Evolutionary conservation across 2,329 filamentous ascomycete species (phyloP).

Genomic region (Monosporascus sp.): DNA sequence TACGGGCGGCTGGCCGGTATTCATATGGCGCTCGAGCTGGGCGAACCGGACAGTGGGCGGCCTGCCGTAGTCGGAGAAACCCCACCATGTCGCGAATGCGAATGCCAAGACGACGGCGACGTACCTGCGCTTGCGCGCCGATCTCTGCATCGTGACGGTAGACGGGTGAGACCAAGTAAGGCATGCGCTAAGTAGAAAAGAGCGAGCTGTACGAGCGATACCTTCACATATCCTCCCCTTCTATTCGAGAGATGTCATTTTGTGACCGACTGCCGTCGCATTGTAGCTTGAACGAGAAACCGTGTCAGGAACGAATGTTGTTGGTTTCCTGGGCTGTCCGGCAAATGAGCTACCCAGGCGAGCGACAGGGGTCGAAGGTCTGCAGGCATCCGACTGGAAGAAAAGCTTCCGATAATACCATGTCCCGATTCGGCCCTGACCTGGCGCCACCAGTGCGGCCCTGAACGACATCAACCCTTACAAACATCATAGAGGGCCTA

Average conservation of each 20-base stretch:
- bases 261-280: background rate
- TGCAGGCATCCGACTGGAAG: too few relatives aligned
- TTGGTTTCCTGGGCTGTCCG: too few relatives aligned
- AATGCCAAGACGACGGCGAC: background rate
- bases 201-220: too few relatives aligned
- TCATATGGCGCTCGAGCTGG: slow-evolving; percentile 28
- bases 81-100: background rate
- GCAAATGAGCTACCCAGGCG: too few relatives aligned
- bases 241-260: background rate
- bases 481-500: too few relatives aligned
- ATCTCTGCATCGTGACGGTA: background rate
- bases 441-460: too few relatives aligned
- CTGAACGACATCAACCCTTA: too few relatives aligned
- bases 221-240: background rate
- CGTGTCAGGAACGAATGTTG: background rate
- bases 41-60: slow-evolving; percentile 3
- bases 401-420: too few relatives aligned
- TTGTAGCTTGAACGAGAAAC: background rate
- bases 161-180: background rate
- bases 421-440: too few relatives aligned
- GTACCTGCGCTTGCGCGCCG: background rate
- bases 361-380: too few relatives aligned
- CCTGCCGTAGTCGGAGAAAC: background rate
- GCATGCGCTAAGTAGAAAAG: background rate
- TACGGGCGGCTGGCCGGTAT: slow-evolving; percentile 10